Base-by-base conservation (phyloP, 805 yeast species). In the Schwanniomyces pseudopolymorphus region DNA sequence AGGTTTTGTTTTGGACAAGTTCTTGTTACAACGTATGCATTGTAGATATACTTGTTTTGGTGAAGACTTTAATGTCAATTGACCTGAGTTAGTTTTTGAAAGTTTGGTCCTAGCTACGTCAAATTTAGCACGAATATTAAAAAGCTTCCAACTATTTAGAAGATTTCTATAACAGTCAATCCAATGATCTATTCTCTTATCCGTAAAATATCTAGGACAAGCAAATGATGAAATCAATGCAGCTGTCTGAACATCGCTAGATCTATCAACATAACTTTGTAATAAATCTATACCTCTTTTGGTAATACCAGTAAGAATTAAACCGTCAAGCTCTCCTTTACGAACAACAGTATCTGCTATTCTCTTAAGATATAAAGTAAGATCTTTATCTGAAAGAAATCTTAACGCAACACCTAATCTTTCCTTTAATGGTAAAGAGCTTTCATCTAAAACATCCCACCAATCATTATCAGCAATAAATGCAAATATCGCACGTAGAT, bases 361-460 rank as follows among this genome's bases (percentile, higher is more conserved):
- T 36, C 86, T 67, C 45, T 81, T 80, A 54, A 92, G 70, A 64
- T 88, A 92, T 9, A 81, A 76, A 5, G 84, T 79, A 51, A 92
- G 70, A 52, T 87, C 96, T 39, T 80, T 75, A 60, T 90, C 97
- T 1, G 91, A 81, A 27, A 92, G 69, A 56, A 88, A 92, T 41
- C 97, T 74, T 20, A 92, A 70, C 0, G 98, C 97, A 22, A 92
- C 92, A 1, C 97, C 97, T 10, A 92, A 67, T 53, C 96, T 72
- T 59, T 92, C 99, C 44, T 92, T 75, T 35, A 92, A 70, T 0
- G 99, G 96, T 36, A 92, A 74, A 1, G 96, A 85, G 16, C 85
- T 82, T 58, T 92, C 97, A 60, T 89, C 96, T 43, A 92, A 72
- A 1, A 92, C 96, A 58, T 89, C 97, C 84, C 92, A 85, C 97